Base-by-base conservation (phyloP, 1,139 yeast species). In the Nakaseomyces bracarensis region DNA sequence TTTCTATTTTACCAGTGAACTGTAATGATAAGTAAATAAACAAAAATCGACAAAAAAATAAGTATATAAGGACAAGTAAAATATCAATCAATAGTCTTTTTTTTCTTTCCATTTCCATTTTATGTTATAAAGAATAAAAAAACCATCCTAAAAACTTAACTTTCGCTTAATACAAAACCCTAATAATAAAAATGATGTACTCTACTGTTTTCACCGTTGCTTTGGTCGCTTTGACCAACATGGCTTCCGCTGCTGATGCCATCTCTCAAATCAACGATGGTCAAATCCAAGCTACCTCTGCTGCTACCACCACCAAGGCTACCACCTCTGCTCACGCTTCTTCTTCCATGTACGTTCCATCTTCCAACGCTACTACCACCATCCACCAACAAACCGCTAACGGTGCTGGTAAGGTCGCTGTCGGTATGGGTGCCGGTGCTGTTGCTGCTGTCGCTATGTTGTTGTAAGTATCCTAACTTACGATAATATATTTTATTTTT, bases 181-280 rank as follows among this genome's bases (percentile, higher is more conserved):
- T 16, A 36, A 8, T 22, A 36, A 18, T 15, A 38, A 46, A n/a
- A 45, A 49, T 41, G 53, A 48, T 46, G 41, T 47, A 43, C 40
- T 34, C 50, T 18, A 43, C 47, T 21, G 42, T 48, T 18, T 39
- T 46, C 33, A 33, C 47, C 14, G 41, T 46, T 37, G 48, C 52
- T 34, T 36, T 49, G 22, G 27, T 48, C 36, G 47, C 58, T 21
- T 47, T 55, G 34, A 57, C 57, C 40, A 42, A 53, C 16, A 22
- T 50, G 21, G 58, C n/a, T n/a, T n/a, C 29, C 30, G 20, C 21
- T 3, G 66, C 66, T 27, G 66, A 61, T n/a, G n/a, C n/a, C n/a
- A n/a, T n/a, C n/a, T n/a, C n/a, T n/a, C n/a, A n/a, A n/a, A n/a
- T n/a, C n/a, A n/a, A n/a, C n/a, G n/a, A n/a, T n/a, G n/a, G n/a